These are phyloP conservation scores for Letharia lupina DNA, from an alignment of 495 filamentous ascomycete species.

Conservation along the genomic window DNA sequence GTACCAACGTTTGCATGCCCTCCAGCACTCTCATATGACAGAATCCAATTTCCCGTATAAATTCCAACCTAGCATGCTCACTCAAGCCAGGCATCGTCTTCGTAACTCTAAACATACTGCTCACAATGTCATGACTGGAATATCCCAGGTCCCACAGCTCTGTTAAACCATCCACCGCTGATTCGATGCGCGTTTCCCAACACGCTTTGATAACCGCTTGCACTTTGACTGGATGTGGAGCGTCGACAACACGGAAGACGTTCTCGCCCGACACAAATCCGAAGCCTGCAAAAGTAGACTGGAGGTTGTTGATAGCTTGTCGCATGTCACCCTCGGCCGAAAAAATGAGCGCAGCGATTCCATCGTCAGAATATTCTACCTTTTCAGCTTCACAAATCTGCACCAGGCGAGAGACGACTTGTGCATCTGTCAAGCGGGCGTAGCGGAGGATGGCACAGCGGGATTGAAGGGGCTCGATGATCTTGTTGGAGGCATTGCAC, in stretches of 20 bases:
- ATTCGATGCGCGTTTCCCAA: slow-evolving; percentile 81
- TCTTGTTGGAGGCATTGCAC: slow-evolving; percentile 98
- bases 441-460: slow-evolving; percentile 95
- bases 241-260: slow-evolving; percentile 96
- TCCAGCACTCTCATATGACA: slow-evolving; percentile 98
- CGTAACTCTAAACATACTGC: slow-evolving; percentile 97
- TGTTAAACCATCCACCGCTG: slow-evolving; percentile 74
- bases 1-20: slow-evolving; percentile 87
- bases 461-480: slow-evolving; percentile 96
- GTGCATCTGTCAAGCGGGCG: slow-evolving; percentile 79
- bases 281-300: slow-evolving; percentile 91
- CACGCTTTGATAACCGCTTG: slow-evolving; percentile 98
- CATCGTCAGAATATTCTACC: slow-evolving; percentile 84
- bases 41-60: slow-evolving; percentile 97
- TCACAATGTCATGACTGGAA: slow-evolving; percentile 93
- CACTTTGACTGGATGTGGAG: slow-evolving; percentile 93
- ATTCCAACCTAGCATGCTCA: slow-evolving; percentile 90
- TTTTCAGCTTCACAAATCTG: slow-evolving; percentile 83
- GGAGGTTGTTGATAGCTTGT: slow-evolving; percentile 97
- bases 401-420: slow-evolving; percentile 80
- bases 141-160: slow-evolving; percentile 94
- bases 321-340: slow-evolving; percentile 98
- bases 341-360: slow-evolving; percentile 90
- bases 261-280: slow-evolving; percentile 96
- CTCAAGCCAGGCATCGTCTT: slow-evolving; percentile 85